Conservation (phyloP, 192 early-diverging fungal genomes). For the Coemansia sp. region DNA sequence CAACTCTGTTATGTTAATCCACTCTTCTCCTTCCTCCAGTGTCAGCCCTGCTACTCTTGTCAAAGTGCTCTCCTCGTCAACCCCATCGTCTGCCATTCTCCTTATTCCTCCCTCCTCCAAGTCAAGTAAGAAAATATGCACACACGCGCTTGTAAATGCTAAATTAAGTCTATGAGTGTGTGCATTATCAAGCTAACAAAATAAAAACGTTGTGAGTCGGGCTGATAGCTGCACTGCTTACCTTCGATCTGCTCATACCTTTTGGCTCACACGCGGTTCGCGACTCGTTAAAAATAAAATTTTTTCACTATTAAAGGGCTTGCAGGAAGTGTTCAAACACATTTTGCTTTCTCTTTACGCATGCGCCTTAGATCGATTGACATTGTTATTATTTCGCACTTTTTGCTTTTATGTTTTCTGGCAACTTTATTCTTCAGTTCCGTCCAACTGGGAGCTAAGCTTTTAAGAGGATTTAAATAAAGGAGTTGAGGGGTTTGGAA, state of each 20-base stretch:
- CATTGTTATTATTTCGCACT: slow-evolving; percentile 36
- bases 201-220: no score
- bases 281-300: slow-evolving; percentile 5
- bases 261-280: no score
- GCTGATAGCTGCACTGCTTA: no score
- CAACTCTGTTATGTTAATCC: slow-evolving; percentile 39
- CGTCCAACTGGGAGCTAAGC: not conserved
- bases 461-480: not conserved
- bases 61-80: not conserved
- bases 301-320: not conserved
- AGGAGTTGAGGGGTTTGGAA: not conserved
- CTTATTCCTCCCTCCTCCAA: not conserved
- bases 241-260: no score
- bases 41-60: slow-evolving; percentile 3
- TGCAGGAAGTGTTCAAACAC: not conserved
- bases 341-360: slow-evolving; percentile 19
- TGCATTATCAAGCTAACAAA: no score
- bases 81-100: not conserved
- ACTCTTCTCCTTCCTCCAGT: slow-evolving; percentile 3
- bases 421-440: not conserved
- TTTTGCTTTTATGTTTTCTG: not conserved
- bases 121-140: not conserved
- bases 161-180: no score
- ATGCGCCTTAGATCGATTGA: slow-evolving; percentile 53
- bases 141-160: no score